These are phyloP conservation scores for Ceratobasidium sp. DNA, from an alignment of 1,284 basidiomycete genomes.

Conservation along the genomic window DNA sequence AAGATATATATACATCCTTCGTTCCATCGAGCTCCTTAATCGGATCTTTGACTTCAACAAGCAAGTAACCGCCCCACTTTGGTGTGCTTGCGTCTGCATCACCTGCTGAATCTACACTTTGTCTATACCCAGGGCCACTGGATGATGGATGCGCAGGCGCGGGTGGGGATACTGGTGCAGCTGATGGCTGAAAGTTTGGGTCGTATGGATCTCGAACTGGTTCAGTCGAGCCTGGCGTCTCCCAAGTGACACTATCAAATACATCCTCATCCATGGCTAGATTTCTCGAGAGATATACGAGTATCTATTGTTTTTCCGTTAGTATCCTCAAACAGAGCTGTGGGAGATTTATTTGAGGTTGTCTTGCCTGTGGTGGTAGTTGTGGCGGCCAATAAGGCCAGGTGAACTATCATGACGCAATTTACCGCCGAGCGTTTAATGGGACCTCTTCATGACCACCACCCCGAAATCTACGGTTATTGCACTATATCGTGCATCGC, in stretches of 20 bases:
- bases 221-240: constrained; percentile 72
- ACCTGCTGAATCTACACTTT: constrained; percentile 39
- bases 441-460: neutral
- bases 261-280: constrained; percentile 70
- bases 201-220: constrained; percentile 59
- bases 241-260: constrained; percentile 89
- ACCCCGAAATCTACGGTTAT: constrained; percentile 17
- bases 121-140: constrained; percentile 40
- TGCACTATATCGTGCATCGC: constrained; percentile 39
- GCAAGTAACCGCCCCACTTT: constrained; percentile 91
- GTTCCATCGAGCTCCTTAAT: constrained; percentile 96
- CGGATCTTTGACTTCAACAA: constrained; percentile 90
- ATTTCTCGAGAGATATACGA: neutral
- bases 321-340: neutral
- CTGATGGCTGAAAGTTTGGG: constrained; percentile 58
- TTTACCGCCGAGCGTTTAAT: constrained; percentile 3
- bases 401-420: neutral
- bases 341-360: neutral
- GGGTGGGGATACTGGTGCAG: constrained; percentile 52
- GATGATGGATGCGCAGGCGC: constrained; percentile 37
- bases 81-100: constrained; percentile 59
- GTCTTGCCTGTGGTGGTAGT: constrained; percentile 16
- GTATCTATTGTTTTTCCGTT: neutral
- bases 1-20: constrained; percentile 96
- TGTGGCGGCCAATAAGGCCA: constrained; percentile 20